A percentile compares a stretch with the other conserved stretches of the same genome.
phyloP scores from a whole-genome alignment of 352 stramenopile genomes.

The Pilasporangium apinafurcum region DNA sequence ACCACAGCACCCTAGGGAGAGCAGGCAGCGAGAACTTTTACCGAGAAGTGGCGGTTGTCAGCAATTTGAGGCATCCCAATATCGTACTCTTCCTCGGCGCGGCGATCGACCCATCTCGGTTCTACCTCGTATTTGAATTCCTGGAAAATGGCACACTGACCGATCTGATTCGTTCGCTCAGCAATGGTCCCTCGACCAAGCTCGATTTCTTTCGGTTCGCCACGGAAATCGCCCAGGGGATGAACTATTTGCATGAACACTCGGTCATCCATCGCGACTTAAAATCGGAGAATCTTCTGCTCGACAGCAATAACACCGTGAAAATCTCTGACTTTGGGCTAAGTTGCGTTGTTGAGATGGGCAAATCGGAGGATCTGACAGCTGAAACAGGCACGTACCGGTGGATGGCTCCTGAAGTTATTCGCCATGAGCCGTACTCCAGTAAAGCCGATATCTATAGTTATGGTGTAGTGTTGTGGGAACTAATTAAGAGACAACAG shows the following conservation, averaged over 20 bases:
- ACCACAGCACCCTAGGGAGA: constrained; percentile 27
- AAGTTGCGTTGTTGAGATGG: constrained; percentile 54
- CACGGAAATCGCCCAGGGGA: constrained; percentile 53
- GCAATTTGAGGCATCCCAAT: constrained; percentile 46
- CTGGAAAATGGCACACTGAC: constrained; percentile 54
- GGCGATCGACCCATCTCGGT: constrained; percentile 35
- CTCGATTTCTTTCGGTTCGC: constrained; percentile 55
- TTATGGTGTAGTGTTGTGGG: constrained; percentile 69
- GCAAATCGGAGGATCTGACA: constrained; percentile 38
- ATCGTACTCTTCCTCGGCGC: constrained; percentile 54
- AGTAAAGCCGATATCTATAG: constrained; percentile 90
- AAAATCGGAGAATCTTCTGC: constrained; percentile 88
- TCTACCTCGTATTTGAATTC: constrained; percentile 65
- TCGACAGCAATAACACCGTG: constrained; percentile 41
- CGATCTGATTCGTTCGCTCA: constrained; percentile 25
- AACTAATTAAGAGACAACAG: constrained; percentile 53
- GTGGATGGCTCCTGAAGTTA: constrained; percentile 91
- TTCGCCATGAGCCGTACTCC: constrained; percentile 85
- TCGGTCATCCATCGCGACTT: constrained; percentile 90
- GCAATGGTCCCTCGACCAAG: constrained; percentile 13
- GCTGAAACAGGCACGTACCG: constrained; percentile 72
- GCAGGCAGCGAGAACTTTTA: constrained; percentile 49
- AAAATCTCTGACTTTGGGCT: constrained; percentile 75
- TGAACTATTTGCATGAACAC: constrained; percentile 87
- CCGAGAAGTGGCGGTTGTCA: constrained; percentile 49